These are phyloP conservation scores for Quercus lobata DNA, from an alignment of 331 rosid genomes.

Conservation along the genomic window DNA sequence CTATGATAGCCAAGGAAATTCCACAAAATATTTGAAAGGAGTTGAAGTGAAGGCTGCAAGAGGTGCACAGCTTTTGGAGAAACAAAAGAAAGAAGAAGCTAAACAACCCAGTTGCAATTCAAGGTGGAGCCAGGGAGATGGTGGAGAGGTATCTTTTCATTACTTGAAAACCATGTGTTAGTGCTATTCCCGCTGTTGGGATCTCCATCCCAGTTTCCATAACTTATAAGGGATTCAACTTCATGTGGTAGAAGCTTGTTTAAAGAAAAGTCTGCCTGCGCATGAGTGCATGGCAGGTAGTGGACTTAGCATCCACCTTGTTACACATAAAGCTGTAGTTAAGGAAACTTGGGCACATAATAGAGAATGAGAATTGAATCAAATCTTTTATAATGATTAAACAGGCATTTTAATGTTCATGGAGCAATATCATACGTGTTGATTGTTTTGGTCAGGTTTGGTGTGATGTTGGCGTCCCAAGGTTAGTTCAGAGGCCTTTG, in stretches of 20 bases:
- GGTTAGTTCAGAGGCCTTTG: constrained; percentile 76
- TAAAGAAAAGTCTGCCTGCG: neutral
- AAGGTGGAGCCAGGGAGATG: constrained; percentile 90
- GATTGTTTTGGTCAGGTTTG: constrained; percentile 58
- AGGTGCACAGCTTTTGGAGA: constrained; percentile 89
- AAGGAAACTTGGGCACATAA: neutral
- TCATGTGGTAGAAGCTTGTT: neutral
- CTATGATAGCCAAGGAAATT: constrained; percentile 67
- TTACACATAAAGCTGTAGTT: neutral
- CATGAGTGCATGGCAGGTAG: neutral
- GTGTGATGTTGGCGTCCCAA: constrained; percentile 89
- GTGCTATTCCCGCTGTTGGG: neutral
- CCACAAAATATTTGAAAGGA: constrained; percentile 87
- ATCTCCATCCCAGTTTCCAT: neutral
- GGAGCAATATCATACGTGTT: constrained; percentile 6
- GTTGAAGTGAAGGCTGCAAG: constrained; percentile 93
- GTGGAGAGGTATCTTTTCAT: constrained; percentile 68
- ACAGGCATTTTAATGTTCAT: neutral
- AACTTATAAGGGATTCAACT: neutral
- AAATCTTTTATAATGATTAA: neutral
- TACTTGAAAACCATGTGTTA: neutral
- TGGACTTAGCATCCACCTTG: neutral
- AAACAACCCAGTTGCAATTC: constrained; percentile 83
- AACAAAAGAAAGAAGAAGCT: constrained; percentile 87
- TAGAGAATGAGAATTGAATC: neutral